phyloP scores from a whole-genome alignment of 192 early-diverging fungal genomes.

The Podila epicladia region DNA sequence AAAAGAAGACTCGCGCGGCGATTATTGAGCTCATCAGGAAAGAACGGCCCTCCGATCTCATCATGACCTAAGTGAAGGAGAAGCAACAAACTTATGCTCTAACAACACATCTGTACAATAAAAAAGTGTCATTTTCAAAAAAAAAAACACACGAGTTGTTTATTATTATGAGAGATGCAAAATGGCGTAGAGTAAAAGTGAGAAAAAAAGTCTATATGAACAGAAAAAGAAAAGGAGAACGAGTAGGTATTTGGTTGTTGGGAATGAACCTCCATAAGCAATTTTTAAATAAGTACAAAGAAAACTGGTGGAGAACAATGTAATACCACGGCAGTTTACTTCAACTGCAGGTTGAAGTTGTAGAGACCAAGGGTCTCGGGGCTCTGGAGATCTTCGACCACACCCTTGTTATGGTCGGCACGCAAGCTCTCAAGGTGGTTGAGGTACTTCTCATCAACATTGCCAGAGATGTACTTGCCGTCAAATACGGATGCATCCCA shows the following conservation, averaged over 20 bases:
- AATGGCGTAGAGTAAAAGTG: no score
- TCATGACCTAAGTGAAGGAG: conserved; percentile 14
- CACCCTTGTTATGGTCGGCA: conserved; percentile 57
- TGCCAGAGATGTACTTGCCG: conserved; percentile 91
- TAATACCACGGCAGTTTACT: neutral
- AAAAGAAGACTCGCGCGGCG: conserved; percentile 73
- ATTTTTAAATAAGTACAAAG: no score
- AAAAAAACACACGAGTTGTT: no score
- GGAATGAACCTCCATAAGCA: no score
- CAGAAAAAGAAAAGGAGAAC: no score
- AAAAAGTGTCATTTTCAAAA: neutral
- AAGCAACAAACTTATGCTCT: neutral
- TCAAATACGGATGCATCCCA: conserved; percentile 99
- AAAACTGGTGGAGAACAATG: no score
- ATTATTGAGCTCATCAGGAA: conserved; percentile 83
- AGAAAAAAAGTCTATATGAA: no score
- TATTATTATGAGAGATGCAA: no score
- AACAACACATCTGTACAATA: neutral
- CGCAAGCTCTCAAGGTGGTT: conserved; percentile 61
- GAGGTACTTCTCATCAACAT: conserved; percentile 78
- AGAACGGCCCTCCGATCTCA: conserved; percentile 38
- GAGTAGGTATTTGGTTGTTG: no score
- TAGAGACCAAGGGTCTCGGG: conserved; percentile 28
- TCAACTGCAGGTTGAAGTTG: conserved; percentile 2
- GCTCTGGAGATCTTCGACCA: conserved; percentile 33